A percentile compares a stretch with the other conserved stretches of the same genome.
Conservation (phyloP, 345 rosid genomes). For the Acer negundo region DNA sequence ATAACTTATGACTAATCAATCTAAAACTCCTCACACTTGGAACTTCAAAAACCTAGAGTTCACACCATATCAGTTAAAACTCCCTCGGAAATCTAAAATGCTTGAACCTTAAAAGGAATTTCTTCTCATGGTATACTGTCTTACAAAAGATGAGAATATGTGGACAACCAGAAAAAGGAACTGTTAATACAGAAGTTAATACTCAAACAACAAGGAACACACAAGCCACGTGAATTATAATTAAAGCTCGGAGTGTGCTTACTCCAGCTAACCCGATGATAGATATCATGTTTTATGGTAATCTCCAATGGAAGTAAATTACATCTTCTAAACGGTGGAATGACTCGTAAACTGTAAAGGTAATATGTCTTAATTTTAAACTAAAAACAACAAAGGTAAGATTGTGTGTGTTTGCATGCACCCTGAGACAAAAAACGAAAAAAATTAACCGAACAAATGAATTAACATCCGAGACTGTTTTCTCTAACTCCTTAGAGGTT, state of each 20-base stretch:
- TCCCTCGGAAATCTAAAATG: neutral
- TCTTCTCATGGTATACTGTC: neutral
- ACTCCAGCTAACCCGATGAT: neutral
- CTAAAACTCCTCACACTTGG: neutral
- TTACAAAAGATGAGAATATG: neutral
- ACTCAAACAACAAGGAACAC: neutral
- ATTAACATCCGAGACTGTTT: no score
- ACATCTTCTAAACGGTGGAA: neutral
- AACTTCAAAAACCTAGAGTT: neutral
- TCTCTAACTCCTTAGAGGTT: neutral
- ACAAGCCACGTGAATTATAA: neutral
- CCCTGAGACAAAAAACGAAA: neutral
- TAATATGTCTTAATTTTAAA: neutral
- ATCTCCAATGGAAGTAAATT: neutral
- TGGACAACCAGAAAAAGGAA: neutral
- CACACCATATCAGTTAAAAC: neutral
- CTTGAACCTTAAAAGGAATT: neutral
- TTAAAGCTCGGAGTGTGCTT: no score
- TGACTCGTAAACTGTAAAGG: neutral
- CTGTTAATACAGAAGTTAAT: neutral
- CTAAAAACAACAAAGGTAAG: neutral
- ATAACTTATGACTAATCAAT: neutral
- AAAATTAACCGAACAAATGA: no score
- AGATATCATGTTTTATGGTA: neutral
- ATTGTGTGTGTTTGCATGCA: neutral